phyloP scores from a whole-genome alignment of 768 basidiomycete genomes.

The Russula virescens region DNA sequence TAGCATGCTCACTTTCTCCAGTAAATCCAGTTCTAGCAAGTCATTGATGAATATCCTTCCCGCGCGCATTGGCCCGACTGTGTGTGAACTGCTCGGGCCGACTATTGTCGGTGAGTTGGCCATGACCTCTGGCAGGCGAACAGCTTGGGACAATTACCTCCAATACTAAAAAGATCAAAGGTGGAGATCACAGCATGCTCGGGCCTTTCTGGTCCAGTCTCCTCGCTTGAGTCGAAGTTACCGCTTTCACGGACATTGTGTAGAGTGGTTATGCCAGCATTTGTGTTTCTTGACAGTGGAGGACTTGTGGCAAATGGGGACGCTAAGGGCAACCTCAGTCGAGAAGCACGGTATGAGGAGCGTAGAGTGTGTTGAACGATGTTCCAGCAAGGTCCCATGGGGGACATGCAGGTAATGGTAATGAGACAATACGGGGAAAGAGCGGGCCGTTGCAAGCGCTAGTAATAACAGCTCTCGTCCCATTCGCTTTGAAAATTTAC shows the following conservation, averaged over 20 bases:
- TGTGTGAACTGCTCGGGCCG: conserved; percentile 59
- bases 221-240: background rate
- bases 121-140: background rate
- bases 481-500: too few species aligned
- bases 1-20: conserved; percentile 53
- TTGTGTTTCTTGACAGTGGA: conserved; percentile 2
- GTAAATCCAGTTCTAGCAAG: conserved; percentile 56
- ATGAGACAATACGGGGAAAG: too few species aligned
- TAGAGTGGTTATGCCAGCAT: background rate
- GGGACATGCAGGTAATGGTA: too few species aligned
- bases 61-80: conserved; percentile 85
- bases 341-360: background rate
- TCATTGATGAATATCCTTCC: conserved; percentile 83
- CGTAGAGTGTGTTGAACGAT: background rate
- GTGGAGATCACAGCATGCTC: conserved; percentile 92
- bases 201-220: conserved; percentile 12
- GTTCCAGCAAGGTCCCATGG: background rate
- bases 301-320: background rate
- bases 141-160: conserved; percentile 45
- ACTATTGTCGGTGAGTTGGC: conserved; percentile 30
- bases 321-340: background rate
- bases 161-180: conserved; percentile 90
- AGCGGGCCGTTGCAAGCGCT: too few species aligned
- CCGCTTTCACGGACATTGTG: background rate
- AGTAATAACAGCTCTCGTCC: too few species aligned